Evolutionary conservation across 2,329 filamentous ascomycete genomes (phyloP).

Genomic region (Furcasterigmium sp.): DNA sequence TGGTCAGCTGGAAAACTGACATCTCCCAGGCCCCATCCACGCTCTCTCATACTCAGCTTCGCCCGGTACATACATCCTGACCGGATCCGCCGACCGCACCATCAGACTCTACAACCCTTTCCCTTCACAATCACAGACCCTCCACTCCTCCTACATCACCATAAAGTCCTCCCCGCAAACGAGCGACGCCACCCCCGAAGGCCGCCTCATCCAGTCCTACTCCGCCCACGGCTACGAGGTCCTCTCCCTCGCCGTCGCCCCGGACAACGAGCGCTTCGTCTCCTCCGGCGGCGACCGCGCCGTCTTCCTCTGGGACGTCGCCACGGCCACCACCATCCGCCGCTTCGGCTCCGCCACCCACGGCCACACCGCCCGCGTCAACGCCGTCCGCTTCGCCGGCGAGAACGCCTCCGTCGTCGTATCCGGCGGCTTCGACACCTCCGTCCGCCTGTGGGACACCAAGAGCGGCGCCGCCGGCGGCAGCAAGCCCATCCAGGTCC

Average conservation of each 20-base stretch:
- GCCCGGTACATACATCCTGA: constrained; percentile 73
- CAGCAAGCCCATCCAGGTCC: constrained; percentile 63
- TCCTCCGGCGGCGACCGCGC: constrained; percentile 85
- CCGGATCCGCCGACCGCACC: constrained; percentile 77
- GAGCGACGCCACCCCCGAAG: constrained; percentile 33
- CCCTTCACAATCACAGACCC: constrained; percentile 28
- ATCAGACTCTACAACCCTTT: constrained; percentile 82
- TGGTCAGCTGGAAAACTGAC: not conserved
- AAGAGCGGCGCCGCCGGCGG: constrained; percentile 33
- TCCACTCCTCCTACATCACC: constrained; percentile 17
- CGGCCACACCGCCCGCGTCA: constrained; percentile 69
- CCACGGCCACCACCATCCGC: constrained; percentile 69
- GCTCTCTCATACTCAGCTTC: constrained; percentile 68
- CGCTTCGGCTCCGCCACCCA: constrained; percentile 59
- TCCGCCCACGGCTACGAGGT: constrained; percentile 88
- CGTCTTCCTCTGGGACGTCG: constrained; percentile 94
- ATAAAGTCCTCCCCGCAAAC: constrained; percentile 29
- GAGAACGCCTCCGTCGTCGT: constrained; percentile 68
- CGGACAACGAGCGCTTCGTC: constrained; percentile 78
- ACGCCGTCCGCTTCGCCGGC: constrained; percentile 74
- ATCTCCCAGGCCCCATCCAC: constrained; percentile 59
- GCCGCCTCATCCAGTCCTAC: constrained; percentile 79
- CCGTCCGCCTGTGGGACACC: constrained; percentile 71
- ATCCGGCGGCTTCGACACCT: constrained; percentile 70
- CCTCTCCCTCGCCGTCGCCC: constrained; percentile 68